Percentiles rank a stretch among this genome's conserved stretches.
Conservation (phyloP, 2,329 filamentous ascomycete genomes). For the Ceratocystis diversiconidia region DNA sequence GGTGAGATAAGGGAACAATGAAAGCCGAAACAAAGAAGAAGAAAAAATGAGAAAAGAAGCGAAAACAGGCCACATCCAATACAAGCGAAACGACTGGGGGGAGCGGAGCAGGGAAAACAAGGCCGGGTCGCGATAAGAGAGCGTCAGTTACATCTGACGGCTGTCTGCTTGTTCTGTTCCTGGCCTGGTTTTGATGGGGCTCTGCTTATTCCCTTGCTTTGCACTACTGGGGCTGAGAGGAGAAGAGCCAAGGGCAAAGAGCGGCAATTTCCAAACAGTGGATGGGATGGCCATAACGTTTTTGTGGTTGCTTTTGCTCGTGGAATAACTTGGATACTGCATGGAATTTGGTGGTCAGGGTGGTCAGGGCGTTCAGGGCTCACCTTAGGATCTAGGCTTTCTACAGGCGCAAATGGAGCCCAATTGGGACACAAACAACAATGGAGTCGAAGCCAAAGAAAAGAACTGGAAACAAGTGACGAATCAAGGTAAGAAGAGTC, state of each 20-base stretch:
- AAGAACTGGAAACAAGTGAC: neutral
- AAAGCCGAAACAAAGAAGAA: constrained; percentile 3
- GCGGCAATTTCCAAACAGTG: neutral
- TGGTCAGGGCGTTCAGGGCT: neutral
- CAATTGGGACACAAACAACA: neutral
- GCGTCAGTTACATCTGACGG: neutral
- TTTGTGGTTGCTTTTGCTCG: neutral
- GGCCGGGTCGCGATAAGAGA: constrained; percentile 3
- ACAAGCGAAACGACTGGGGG: neutral
- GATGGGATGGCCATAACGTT: neutral
- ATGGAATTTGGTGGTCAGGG: neutral
- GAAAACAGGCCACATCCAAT: constrained; percentile 3
- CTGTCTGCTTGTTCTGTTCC: neutral
- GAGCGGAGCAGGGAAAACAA: neutral
- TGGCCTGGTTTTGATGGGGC: neutral
- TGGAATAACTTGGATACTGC: neutral
- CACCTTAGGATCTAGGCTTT: constrained; percentile 5
- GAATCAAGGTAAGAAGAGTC: neutral
- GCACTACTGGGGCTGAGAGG: too few species aligned
- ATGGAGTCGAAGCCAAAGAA: too few species aligned
- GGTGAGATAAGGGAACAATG: constrained; percentile 5
- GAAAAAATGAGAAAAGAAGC: neutral
- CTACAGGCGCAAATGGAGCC: neutral
- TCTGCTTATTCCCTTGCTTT: too few species aligned
- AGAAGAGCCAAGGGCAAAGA: neutral